A percentile compares a stretch with the other conserved stretches of the same genome.
phyloP scores from a whole-genome alignment of 2,329 filamentous ascomycete species.

The Knufia fluminis region DNA sequence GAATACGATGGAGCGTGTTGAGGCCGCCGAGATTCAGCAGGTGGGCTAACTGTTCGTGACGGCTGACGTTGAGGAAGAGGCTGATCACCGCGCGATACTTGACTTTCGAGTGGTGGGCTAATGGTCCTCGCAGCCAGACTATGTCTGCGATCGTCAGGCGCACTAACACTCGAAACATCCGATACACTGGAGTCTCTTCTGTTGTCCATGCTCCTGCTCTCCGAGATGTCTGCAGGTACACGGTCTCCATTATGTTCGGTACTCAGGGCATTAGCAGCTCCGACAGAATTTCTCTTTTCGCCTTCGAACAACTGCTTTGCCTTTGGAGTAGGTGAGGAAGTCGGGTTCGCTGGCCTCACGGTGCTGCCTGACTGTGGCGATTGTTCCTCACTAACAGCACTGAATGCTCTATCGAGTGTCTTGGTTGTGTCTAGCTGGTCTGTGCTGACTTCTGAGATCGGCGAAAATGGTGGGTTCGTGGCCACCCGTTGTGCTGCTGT shows the following conservation, averaged over 20 bases:
- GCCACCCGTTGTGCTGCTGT: background rate
- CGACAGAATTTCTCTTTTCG: constrained; percentile 1
- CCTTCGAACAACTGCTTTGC: background rate
- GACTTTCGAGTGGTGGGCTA: constrained; percentile 3
- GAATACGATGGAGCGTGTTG: background rate
- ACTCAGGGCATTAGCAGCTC: background rate
- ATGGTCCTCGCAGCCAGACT: background rate
- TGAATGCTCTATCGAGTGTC: background rate
- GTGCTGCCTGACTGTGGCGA: background rate
- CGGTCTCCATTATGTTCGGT: background rate
- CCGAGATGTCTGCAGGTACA: background rate
- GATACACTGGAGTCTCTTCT: constrained; percentile 17
- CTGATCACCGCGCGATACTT: background rate
- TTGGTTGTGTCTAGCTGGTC: background rate
- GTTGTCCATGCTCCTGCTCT: background rate
- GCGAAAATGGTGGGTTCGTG: constrained; percentile 3
- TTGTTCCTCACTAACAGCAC: constrained; percentile 2
- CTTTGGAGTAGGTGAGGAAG: background rate
- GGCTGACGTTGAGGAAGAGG: background rate
- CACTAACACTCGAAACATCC: constrained; percentile 19
- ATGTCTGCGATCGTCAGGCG: constrained; percentile 12
- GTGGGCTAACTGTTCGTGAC: background rate
- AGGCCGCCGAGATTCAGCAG: background rate
- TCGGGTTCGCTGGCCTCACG: background rate
- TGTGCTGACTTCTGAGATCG: constrained; percentile 6